Percentiles rank a stretch among this genome's conserved stretches.
Conservation (phyloP, 2,329 filamentous ascomycete species). For the Cercospora brassicicola region DNA sequence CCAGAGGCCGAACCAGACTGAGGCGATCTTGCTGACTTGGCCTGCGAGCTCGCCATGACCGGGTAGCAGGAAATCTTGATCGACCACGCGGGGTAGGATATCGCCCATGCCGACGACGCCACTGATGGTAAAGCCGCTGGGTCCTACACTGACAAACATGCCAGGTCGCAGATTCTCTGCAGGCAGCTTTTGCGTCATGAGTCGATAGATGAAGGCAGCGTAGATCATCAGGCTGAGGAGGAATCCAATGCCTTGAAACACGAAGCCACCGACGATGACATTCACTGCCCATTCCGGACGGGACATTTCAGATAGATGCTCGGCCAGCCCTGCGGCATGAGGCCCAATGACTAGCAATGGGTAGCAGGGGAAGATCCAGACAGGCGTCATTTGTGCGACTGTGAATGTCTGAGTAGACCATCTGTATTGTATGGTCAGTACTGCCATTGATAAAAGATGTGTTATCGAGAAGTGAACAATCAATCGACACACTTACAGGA, state of each 20-base stretch:
- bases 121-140: conserved; percentile 67
- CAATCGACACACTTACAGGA: conserved; percentile 58
- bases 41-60: conserved; percentile 55
- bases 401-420: conserved; percentile 68
- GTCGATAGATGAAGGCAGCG: conserved; percentile 76
- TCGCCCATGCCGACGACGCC: conserved; percentile 61
- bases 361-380: conserved; percentile 86
- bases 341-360: conserved; percentile 75
- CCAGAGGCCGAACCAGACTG: conserved; percentile 70
- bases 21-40: conserved; percentile 55
- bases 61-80: conserved; percentile 56
- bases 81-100: conserved; percentile 51
- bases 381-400: conserved; percentile 80
- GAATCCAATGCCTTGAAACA: conserved; percentile 65
- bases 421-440: conserved; percentile 40
- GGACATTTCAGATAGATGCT: conserved; percentile 43
- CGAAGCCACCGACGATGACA: conserved; percentile 60
- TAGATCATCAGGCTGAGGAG: conserved; percentile 75
- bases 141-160: conserved; percentile 83
- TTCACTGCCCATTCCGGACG: conserved; percentile 47
- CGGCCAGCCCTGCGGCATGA: conserved; percentile 62
- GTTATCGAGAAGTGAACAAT: neutral
- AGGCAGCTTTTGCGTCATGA: conserved; percentile 86
- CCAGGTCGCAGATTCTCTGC: conserved; percentile 73
- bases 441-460: neutral